Evolutionary conservation across 2,329 filamentous ascomycete species (phyloP).

Genomic region (Huntiella bhutanensis): DNA sequence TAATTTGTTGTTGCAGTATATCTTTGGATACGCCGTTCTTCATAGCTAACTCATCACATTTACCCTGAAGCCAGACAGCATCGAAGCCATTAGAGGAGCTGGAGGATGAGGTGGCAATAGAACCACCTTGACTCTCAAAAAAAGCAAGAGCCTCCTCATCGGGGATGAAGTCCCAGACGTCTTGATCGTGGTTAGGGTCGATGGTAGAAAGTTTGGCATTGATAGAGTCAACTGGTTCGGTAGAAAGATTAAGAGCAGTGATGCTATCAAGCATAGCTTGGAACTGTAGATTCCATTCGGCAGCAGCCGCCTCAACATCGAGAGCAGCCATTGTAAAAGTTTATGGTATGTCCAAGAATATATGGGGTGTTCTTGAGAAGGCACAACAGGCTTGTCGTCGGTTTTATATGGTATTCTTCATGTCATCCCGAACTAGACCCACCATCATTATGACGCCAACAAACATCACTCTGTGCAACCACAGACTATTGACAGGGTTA

Average conservation of each 20-base stretch:
- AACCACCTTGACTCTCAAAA: slow-evolving; percentile 15
- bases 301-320: background rate
- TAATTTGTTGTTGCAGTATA: slow-evolving; percentile 60
- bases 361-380: too few species aligned
- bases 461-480: too few species aligned
- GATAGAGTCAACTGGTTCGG: slow-evolving; percentile 18
- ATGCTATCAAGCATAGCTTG: slow-evolving; percentile 73
- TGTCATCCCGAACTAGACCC: too few species aligned
- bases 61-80: slow-evolving; percentile 49
- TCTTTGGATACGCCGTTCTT: slow-evolving; percentile 48
- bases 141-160: slow-evolving; percentile 18
- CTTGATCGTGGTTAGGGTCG: slow-evolving; percentile 45
- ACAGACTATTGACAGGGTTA: too few species aligned
- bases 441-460: too few species aligned
- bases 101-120: slow-evolving; percentile 11
- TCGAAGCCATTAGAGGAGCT: slow-evolving; percentile 25
- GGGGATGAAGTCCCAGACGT: slow-evolving; percentile 86
- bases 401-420: too few species aligned
- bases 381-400: too few species aligned
- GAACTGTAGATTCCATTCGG: slow-evolving; percentile 67
- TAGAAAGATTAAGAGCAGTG: slow-evolving; percentile 43
- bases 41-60: slow-evolving; percentile 47
- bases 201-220: slow-evolving; percentile 22
- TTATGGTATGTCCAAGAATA: too few species aligned
- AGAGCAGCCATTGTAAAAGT: slow-evolving; percentile 3